Conservation (phyloP, 2,329 filamentous ascomycete species). For the Cladosporium sp. region DNA sequence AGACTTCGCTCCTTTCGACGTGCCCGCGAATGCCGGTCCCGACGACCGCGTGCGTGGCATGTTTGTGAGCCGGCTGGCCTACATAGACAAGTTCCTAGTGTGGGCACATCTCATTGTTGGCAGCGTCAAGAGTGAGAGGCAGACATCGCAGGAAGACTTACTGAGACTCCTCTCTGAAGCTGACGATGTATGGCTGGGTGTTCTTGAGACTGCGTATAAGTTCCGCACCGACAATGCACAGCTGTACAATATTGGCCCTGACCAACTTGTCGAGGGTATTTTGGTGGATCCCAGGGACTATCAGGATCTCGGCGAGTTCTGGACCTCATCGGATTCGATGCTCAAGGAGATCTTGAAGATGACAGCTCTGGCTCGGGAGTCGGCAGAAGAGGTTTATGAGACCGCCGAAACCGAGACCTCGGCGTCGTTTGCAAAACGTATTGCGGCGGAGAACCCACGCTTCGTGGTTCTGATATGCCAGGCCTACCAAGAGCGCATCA, state of each 20-base stretch:
- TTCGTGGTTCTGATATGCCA: constrained; percentile 60
- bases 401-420: constrained; percentile 27
- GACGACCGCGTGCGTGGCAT: constrained; percentile 80
- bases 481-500: constrained; percentile 59
- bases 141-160: constrained; percentile 43
- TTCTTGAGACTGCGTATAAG: constrained; percentile 62
- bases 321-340: constrained; percentile 69
- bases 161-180: constrained; percentile 62
- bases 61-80: constrained; percentile 58
- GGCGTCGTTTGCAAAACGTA: constrained; percentile 42
- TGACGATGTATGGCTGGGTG: constrained; percentile 68
- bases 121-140: constrained; percentile 25
- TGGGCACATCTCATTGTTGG: constrained; percentile 25
- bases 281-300: constrained; percentile 56
- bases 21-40: constrained; percentile 65
- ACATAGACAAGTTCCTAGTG: constrained; percentile 31
- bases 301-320: constrained; percentile 72
- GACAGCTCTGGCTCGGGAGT: constrained; percentile 43
- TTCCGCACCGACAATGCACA: constrained; percentile 71
- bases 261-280: constrained; percentile 56
- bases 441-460: constrained; percentile 53
- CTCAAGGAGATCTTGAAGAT: constrained; percentile 41
- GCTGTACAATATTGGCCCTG: constrained; percentile 71
- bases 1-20: constrained; percentile 70
- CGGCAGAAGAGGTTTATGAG: constrained; percentile 43